These are phyloP conservation scores for Hibiscus syriacus DNA, from an alignment of 345 rosid genomes.

Conservation along the genomic window DNA sequence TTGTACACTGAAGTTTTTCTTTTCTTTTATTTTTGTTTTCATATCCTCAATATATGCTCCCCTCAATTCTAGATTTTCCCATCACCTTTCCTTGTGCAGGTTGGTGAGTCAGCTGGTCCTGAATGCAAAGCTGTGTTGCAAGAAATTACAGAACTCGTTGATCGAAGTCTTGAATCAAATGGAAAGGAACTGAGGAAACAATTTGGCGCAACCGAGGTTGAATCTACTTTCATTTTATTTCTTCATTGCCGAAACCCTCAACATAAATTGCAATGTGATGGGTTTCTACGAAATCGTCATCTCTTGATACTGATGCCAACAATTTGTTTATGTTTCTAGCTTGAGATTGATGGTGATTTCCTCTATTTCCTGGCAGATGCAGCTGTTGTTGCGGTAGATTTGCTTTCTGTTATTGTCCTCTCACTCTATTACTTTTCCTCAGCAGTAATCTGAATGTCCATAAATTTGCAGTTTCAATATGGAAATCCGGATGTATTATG, in stretches of 20 bases:
- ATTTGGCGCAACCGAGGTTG: slow-evolving; percentile 77
- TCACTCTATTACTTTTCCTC: slow-evolving; percentile 8
- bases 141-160: slow-evolving; percentile 64
- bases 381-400: slow-evolving; percentile 57
- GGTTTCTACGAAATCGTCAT: neutral
- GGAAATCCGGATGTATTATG: slow-evolving; percentile 85
- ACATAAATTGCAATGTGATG: neutral
- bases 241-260: neutral
- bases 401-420: slow-evolving; percentile 6
- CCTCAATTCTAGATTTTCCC: too few relatives aligned
- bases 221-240: slow-evolving; percentile 3
- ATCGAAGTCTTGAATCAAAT: slow-evolving; percentile 50
- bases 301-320: slow-evolving; percentile 1
- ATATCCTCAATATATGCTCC: neutral
- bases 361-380: slow-evolving; percentile 89
- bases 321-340: slow-evolving; percentile 40
- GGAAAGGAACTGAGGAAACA: slow-evolving; percentile 50
- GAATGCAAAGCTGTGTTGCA: slow-evolving; percentile 84
- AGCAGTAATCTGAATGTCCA: slow-evolving; percentile 9
- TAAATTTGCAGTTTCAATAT: slow-evolving; percentile 67
- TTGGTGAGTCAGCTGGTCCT: slow-evolving; percentile 81
- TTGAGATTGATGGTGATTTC: slow-evolving; percentile 81
- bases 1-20: neutral
- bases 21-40: neutral
- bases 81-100: slow-evolving; percentile 29